These are phyloP conservation scores for Aurantiochytrium sp. DNA, from an alignment of 108 stramenopile species.

Conservation along the genomic window DNA sequence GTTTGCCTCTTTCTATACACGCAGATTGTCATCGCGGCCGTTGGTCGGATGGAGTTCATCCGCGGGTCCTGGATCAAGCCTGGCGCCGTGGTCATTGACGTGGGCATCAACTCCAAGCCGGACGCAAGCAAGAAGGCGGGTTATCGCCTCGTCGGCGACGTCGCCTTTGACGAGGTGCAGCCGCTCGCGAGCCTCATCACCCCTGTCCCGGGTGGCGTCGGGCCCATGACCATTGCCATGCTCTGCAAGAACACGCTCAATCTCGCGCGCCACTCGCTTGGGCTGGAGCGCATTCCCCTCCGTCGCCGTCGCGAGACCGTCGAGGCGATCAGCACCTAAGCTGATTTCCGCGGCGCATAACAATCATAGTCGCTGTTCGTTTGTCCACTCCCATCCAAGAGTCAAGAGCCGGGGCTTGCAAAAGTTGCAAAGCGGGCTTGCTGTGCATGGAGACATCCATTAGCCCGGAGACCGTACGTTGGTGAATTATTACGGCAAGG, in stretches of 20 bases:
- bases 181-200: conserved; percentile 78
- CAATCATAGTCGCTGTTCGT: too few relatives aligned
- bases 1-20: not conserved
- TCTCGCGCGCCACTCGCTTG: not conserved
- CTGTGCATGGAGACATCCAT: too few relatives aligned
- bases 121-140: conserved; percentile 64
- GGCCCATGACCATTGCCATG: conserved; percentile 99
- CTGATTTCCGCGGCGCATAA: too few relatives aligned
- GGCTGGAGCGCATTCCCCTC: not conserved
- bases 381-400: too few relatives aligned
- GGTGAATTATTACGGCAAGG: too few relatives aligned
- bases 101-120: conserved; percentile 80
- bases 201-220: conserved; percentile 97
- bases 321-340: too few relatives aligned
- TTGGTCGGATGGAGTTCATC: conserved; percentile 79
- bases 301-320: not conserved
- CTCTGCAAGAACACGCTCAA: conserved; percentile 82
- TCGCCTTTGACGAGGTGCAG: conserved; percentile 70
- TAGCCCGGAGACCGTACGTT: too few relatives aligned
- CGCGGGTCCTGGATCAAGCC: conserved; percentile 84
- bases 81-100: conserved; percentile 93
- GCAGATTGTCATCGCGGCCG: conserved; percentile 90
- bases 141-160: conserved; percentile 91
- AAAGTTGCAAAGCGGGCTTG: too few relatives aligned
- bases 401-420: too few relatives aligned